Conservation (phyloP, 306 rosid genomes). For the Parietaria judaica region DNA sequence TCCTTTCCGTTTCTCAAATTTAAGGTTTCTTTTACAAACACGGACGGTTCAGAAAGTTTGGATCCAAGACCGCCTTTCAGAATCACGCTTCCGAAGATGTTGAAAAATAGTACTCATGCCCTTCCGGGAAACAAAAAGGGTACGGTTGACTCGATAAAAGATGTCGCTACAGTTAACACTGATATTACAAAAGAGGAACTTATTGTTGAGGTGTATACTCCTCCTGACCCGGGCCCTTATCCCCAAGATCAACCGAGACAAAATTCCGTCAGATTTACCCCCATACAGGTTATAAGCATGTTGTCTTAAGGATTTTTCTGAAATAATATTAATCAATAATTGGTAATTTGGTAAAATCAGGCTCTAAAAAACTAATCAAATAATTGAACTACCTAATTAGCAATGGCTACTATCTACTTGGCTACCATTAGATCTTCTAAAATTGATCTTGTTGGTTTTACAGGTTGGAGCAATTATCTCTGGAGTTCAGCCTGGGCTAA, state of each 20-base stretch:
- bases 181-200: slow-evolving; percentile 50
- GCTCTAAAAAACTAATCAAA: too few species aligned
- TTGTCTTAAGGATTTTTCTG: slow-evolving; percentile 1
- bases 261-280: slow-evolving; percentile 87
- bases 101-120: slow-evolving; percentile 42
- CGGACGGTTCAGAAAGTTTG: slow-evolving; percentile 49
- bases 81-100: slow-evolving; percentile 64
- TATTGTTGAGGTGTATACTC: slow-evolving; percentile 70
- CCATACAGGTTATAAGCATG: slow-evolving; percentile 65
- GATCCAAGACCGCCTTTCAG: slow-evolving; percentile 76
- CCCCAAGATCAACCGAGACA: slow-evolving; percentile 98
- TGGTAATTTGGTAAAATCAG: too few species aligned
- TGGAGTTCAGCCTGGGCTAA: slow-evolving; percentile 93
- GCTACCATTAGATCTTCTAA: not conserved
- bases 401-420: too few species aligned
- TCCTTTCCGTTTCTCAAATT: slow-evolving; percentile 20
- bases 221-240: slow-evolving; percentile 96
- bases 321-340: too few species aligned
- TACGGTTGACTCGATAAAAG: slow-evolving; percentile 33
- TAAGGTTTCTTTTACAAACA: slow-evolving; percentile 59
- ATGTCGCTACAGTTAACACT: slow-evolving; percentile 29
- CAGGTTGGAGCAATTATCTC: slow-evolving; percentile 89
- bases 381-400: too few species aligned
- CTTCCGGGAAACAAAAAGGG: slow-evolving; percentile 44
- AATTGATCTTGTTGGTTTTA: slow-evolving; percentile 3